A percentile compares a stretch with the other conserved stretches of the same genome.
These are phyloP conservation scores for Penicillium salamii DNA, from an alignment of 495 filamentous ascomycete species.

Conservation along the genomic window DNA sequence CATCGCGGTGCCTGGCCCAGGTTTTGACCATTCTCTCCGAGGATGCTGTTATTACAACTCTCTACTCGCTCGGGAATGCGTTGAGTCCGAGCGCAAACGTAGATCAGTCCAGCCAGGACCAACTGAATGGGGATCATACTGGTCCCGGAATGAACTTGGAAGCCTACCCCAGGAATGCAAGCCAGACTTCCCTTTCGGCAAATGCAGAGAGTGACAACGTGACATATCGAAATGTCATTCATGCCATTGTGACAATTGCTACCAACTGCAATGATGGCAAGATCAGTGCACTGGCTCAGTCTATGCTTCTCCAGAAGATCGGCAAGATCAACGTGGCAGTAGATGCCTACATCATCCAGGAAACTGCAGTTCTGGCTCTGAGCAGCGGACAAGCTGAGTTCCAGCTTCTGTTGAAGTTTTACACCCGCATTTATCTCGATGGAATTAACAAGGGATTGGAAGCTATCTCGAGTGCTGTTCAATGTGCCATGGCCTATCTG, in stretches of 20 bases:
- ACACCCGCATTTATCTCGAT: slow-evolving; percentile 67
- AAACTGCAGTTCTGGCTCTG: slow-evolving; percentile 73
- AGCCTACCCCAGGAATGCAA: slow-evolving; percentile 62
- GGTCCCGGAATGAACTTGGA: slow-evolving; percentile 25
- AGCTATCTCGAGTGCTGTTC: slow-evolving; percentile 28
- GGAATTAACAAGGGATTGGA: slow-evolving; percentile 64
- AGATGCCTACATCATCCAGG: slow-evolving; percentile 79
- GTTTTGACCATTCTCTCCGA: slow-evolving; percentile 78
- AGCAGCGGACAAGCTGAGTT: slow-evolving; percentile 75
- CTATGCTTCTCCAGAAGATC: slow-evolving; percentile 92
- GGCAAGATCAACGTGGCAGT: slow-evolving; percentile 72
- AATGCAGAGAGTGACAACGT: slow-evolving; percentile 71
- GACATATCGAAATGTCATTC: slow-evolving; percentile 76
- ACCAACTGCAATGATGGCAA: slow-evolving; percentile 78
- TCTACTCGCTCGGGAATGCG: slow-evolving; percentile 92
- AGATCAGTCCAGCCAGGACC: slow-evolving; percentile 33
- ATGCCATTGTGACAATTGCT: slow-evolving; percentile 86
- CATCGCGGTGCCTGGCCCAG: slow-evolving; percentile 76
- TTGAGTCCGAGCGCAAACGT: slow-evolving; percentile 62
- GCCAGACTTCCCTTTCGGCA: slow-evolving; percentile 70
- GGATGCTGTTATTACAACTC: slow-evolving; percentile 88
- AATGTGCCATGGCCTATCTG: slow-evolving; percentile 72
- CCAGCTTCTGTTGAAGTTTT: slow-evolving; percentile 78
- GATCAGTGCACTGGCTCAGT: slow-evolving; percentile 90
- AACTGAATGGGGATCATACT: slow-evolving; percentile 22